Percentiles rank a stretch among this genome's conserved stretches.
phyloP scores from a whole-genome alignment of 2,329 filamentous ascomycete genomes.

The Aspergillus melleus region DNA sequence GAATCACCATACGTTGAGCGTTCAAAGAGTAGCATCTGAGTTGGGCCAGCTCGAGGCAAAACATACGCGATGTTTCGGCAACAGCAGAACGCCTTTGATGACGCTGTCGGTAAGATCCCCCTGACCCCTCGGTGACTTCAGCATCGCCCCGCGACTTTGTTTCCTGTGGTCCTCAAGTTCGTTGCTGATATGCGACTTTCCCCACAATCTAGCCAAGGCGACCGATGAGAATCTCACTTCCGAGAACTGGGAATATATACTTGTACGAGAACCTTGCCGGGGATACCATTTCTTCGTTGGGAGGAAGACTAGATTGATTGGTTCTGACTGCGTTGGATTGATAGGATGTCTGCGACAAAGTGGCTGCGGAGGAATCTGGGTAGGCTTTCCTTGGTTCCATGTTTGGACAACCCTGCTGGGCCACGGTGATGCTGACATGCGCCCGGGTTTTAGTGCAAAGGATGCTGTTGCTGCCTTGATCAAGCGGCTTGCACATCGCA shows the following conservation, averaged over 20 bases:
- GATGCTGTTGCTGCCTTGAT: constrained; percentile 88
- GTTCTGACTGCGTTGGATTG: constrained; percentile 13
- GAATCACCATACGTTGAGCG: background rate
- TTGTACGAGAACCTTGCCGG: constrained; percentile 45
- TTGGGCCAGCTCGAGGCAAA: constrained; percentile 9
- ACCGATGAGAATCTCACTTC: constrained; percentile 97
- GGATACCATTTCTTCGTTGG: background rate
- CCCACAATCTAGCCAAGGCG: constrained; percentile 63
- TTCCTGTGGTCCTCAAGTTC: background rate
- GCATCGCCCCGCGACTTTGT: background rate
- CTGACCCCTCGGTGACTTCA: background rate
- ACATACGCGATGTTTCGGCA: constrained; percentile 55
- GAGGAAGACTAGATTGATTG: background rate
- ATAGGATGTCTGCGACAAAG: constrained; percentile 63
- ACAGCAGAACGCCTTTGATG: constrained; percentile 69
- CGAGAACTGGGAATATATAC: constrained; percentile 73
- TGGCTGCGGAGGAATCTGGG: constrained; percentile 52
- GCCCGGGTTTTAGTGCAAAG: constrained; percentile 57
- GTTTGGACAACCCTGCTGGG: background rate
- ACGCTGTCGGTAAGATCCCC: constrained; percentile 61
- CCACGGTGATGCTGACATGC: constrained; percentile 14
- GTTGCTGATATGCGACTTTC: constrained; percentile 28
- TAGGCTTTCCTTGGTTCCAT: constrained; percentile 20
- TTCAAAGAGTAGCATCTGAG: background rate
- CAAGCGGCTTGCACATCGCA: constrained; percentile 86